Base-by-base conservation (phyloP, 257 asterid species). In the Solanum bukasovii region DNA sequence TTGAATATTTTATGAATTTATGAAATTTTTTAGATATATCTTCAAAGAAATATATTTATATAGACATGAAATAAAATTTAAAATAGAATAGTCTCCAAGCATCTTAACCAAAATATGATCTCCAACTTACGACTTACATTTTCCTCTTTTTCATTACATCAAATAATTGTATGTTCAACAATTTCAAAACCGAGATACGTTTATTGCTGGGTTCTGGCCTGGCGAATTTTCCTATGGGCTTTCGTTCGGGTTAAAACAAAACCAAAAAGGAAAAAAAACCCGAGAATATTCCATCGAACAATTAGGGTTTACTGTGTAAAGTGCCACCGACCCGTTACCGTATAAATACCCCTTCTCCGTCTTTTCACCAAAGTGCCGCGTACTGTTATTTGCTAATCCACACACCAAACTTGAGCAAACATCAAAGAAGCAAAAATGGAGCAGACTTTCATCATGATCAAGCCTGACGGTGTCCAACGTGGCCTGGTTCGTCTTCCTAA, bases 381-480 rank as follows among this genome's bases (percentile, higher is more conserved):
- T 78, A 25, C 84, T 79, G 61, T 2, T 38, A 65, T 40, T 40
- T 84, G 23, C 33, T 67, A 63, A 27, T 34, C 65, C 8, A 13
- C 10, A 56, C 4, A 84, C 23, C 33, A 1, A 12, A 4, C 9
- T 35, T 71, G 6, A 42, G 46, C 18, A 14, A 14, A 31, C n/a
- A 68, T 71, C 52, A 44, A 61, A 71, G 34, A 42, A 13, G 16
- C 73, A 9, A 77, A 75, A 89, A 97, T 97, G 99, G 99, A 97
- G 98, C 98, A 94, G 87, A 96, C 99, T 12, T 97, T 97, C 93
- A 94, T 97, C 84, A 97, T 97, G 99, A 97, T 97, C 92, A 96
- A 97, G 94, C 99, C 99, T 37, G 99, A 97, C 87, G 99, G 99
- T 38, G 99, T 97, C 84, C 99, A 97, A 87, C 94, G 99, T 88